Conservation (phyloP, 768 basidiomycete genomes). For the Hemileccinum impolitum region DNA sequence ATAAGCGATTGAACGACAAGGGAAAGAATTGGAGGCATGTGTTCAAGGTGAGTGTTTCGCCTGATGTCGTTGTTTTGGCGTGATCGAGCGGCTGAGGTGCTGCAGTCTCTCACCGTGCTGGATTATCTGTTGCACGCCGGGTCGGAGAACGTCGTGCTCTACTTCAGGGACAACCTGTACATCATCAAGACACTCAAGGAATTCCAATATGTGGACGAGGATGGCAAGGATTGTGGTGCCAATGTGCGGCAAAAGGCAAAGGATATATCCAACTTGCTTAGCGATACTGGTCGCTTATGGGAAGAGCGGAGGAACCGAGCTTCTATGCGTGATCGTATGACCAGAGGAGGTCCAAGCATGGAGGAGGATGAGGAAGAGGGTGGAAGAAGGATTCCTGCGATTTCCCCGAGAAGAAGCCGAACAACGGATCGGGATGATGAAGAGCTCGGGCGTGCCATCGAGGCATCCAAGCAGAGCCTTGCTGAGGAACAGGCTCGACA, state of each 20-base stretch:
- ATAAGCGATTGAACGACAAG: constrained; percentile 97
- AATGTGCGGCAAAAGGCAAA: constrained; percentile 98
- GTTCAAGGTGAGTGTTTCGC: constrained; percentile 68
- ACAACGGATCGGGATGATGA: constrained; percentile 63
- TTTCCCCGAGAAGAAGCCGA: constrained; percentile 20
- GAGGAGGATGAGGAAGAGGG: constrained; percentile 27
- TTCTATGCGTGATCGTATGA: constrained; percentile 93
- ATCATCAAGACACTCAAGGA: constrained; percentile 98
- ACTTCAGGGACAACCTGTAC: constrained; percentile 96
- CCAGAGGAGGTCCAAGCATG: constrained; percentile 49
- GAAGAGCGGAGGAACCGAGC: constrained; percentile 83
- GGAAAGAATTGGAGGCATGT: constrained; percentile 99
- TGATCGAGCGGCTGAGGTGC: constrained; percentile 4
- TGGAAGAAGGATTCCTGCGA: constrained; percentile 8
- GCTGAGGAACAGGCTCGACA: constrained; percentile 62
- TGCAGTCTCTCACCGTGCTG: constrained; percentile 83
- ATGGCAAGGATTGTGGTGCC: constrained; percentile 96
- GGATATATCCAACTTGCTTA: constrained; percentile 92
- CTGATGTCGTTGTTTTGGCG: too few species aligned
- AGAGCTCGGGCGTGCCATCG: constrained; percentile 82
- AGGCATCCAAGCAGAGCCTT: constrained; percentile 76
- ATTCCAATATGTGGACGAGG: constrained; percentile 95
- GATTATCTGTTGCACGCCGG: constrained; percentile 97
- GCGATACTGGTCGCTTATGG: constrained; percentile 80
- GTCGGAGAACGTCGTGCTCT: constrained; percentile 97